These are phyloP conservation scores for Daldinia grandis DNA, from an alignment of 495 filamentous ascomycete genomes.

Conservation along the genomic window DNA sequence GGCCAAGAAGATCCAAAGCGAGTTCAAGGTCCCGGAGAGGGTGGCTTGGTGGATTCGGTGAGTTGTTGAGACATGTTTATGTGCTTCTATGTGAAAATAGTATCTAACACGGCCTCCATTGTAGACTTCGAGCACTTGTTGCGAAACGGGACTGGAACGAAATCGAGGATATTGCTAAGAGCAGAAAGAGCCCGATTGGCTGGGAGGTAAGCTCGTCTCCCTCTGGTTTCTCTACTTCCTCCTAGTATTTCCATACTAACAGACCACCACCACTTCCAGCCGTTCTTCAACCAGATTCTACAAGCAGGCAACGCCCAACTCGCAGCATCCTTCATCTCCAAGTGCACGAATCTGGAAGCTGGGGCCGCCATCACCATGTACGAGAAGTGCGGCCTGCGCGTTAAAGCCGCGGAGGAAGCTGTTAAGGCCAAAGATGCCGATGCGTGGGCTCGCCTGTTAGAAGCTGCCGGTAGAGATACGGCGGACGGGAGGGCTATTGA, in stretches of 20 bases:
- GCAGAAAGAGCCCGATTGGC: constrained; percentile 86
- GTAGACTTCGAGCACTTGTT: constrained; percentile 83
- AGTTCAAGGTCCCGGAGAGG: constrained; percentile 93
- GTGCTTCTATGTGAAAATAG: not conserved
- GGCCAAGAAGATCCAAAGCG: constrained; percentile 84
- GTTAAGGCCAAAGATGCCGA: constrained; percentile 86
- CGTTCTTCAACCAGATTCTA: constrained; percentile 90
- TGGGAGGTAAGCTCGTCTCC: constrained; percentile 76
- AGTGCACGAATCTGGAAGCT: constrained; percentile 69
- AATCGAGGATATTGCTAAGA: constrained; percentile 81
- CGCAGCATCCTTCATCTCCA: constrained; percentile 84
- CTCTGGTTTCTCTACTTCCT: not conserved
- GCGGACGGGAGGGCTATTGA: constrained; percentile 59
- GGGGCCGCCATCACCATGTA: constrained; percentile 88
- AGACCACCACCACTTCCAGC: constrained; percentile 57
- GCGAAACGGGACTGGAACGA: constrained; percentile 90
- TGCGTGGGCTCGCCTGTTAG: constrained; percentile 57
- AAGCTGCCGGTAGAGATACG: constrained; percentile 54
- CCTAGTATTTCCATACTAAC: constrained; percentile 10
- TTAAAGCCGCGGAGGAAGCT: constrained; percentile 92
- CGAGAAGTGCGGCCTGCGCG: constrained; percentile 90
- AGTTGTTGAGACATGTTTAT: constrained; percentile 20
- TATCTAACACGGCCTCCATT: constrained; percentile 4
- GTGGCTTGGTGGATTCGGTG: constrained; percentile 85
- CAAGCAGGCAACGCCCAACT: constrained; percentile 90